Conservation (phyloP, 352 stramenopile species). For the Blastocystis hominis region DNA sequence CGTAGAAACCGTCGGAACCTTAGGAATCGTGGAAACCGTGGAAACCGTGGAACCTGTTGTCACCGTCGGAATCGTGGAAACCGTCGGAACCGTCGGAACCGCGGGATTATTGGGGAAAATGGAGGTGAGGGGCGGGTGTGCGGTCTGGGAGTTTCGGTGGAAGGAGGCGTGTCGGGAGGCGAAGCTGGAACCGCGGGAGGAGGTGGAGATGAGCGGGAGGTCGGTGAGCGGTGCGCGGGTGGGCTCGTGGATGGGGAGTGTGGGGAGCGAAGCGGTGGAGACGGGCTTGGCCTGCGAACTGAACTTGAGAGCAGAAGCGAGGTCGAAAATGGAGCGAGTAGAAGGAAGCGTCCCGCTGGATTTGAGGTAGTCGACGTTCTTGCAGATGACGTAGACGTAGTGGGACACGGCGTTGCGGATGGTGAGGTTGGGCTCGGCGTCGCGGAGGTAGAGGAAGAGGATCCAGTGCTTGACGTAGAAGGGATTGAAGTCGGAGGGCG, state of each 20-base stretch:
- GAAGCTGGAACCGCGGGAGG: background rate
- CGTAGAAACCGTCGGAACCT: background rate
- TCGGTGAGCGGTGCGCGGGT: background rate
- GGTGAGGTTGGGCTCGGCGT: constrained; percentile 13
- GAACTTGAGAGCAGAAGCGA: background rate
- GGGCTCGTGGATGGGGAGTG: background rate
- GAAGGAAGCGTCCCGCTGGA: background rate
- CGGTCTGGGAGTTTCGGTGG: background rate
- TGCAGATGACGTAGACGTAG: constrained; percentile 43
- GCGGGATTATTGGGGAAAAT: no score
- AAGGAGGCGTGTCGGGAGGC: background rate
- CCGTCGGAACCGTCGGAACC: background rate
- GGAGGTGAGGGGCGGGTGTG: background rate
- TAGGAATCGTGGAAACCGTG: background rate
- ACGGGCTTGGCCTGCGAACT: background rate
- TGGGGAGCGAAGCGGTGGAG: background rate
- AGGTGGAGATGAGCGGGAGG: no score
- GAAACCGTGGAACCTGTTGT: background rate
- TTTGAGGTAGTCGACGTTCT: constrained; percentile 52
- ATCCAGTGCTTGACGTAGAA: constrained; percentile 56
- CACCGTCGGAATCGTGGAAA: background rate
- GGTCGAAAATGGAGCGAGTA: constrained; percentile 40
- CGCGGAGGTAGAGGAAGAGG: constrained; percentile 16
- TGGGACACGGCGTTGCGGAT: constrained; percentile 39
- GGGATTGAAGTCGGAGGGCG: background rate